A percentile compares a stretch with the other conserved stretches of the same genome.
Evolutionary conservation across 2,329 filamentous ascomycete species (phyloP).

Genomic region (Aureobasidium sp.): DNA sequence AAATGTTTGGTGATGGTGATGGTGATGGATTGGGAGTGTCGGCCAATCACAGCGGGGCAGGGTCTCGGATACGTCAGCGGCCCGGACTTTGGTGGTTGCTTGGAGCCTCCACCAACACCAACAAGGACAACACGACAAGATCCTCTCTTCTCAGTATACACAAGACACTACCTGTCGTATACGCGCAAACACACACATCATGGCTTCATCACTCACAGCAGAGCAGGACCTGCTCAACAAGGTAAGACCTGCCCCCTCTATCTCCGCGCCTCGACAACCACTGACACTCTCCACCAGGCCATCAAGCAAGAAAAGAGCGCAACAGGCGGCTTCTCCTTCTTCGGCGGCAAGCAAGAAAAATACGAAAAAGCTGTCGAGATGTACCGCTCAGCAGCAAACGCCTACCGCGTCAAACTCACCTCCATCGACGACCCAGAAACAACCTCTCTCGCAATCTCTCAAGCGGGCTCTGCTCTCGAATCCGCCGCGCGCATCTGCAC

Average conservation of each 20-base stretch:
- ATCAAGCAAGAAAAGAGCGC: conserved; percentile 84
- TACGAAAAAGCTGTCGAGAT: conserved; percentile 90
- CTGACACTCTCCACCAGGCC: conserved; percentile 65
- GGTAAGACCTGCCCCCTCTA: neutral
- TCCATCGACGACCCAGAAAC: conserved; percentile 11
- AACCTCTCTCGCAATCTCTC: conserved; percentile 35
- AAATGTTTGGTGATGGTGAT: neutral
- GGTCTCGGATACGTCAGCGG: conserved; percentile 16
- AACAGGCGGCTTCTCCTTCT: conserved; percentile 86
- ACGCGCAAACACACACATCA: neutral
- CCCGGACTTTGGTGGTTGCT: neutral
- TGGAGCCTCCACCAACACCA: neutral
- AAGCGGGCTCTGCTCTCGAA: conserved; percentile 93
- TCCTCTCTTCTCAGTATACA: no score
- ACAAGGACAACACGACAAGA: neutral
- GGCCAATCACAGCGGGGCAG: conserved; percentile 19
- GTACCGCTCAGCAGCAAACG: conserved; percentile 90
- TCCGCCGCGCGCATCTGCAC: conserved; percentile 83
- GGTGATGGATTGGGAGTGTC: neutral
- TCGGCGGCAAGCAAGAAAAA: conserved; percentile 88
- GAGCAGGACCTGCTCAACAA: conserved; percentile 20
- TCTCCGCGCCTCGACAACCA: neutral
- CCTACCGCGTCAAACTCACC: conserved; percentile 50
- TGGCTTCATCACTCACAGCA: conserved; percentile 18
- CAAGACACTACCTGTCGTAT: no score